Evolutionary conservation across 345 rosid species (phyloP).

Genomic region (Trapa bicornis): DNA sequence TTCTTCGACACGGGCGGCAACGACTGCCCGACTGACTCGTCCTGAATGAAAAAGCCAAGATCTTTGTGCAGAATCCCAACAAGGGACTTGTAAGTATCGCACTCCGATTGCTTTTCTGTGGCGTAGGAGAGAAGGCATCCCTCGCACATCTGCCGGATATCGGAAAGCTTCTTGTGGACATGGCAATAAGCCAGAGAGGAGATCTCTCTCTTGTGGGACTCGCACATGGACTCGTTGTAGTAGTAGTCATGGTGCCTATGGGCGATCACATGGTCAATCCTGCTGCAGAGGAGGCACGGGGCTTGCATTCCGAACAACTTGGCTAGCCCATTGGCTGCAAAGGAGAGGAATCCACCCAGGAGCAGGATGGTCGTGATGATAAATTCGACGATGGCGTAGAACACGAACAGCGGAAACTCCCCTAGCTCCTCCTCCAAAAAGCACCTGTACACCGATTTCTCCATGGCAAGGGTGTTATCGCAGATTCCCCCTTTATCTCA

Average conservation of each 20-base stretch:
- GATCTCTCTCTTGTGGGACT: constrained; percentile 61
- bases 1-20: constrained; percentile 23
- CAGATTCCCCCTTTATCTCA: not conserved
- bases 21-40: constrained; percentile 37
- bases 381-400: constrained; percentile 76
- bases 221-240: constrained; percentile 74
- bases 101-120: constrained; percentile 57
- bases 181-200: constrained; percentile 78
- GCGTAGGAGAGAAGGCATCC: constrained; percentile 87
- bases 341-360: constrained; percentile 56
- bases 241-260: constrained; percentile 37
- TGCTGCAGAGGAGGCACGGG: constrained; percentile 82
- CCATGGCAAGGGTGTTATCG: constrained; percentile 18
- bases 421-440: constrained; percentile 71
- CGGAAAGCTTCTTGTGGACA: constrained; percentile 70
- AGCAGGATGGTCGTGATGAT: constrained; percentile 45
- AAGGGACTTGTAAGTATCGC: constrained; percentile 67
- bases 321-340: constrained; percentile 51
- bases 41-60: constrained; percentile 52
- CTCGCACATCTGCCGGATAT: constrained; percentile 74
- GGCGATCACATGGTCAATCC: constrained; percentile 57
- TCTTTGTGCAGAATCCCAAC: constrained; percentile 71
- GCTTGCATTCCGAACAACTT: constrained; percentile 57
- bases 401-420: constrained; percentile 39
- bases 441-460: constrained; percentile 34